Conservation (phyloP, 176 grass and related monocot genomes). For the Leersia perrieri region DNA sequence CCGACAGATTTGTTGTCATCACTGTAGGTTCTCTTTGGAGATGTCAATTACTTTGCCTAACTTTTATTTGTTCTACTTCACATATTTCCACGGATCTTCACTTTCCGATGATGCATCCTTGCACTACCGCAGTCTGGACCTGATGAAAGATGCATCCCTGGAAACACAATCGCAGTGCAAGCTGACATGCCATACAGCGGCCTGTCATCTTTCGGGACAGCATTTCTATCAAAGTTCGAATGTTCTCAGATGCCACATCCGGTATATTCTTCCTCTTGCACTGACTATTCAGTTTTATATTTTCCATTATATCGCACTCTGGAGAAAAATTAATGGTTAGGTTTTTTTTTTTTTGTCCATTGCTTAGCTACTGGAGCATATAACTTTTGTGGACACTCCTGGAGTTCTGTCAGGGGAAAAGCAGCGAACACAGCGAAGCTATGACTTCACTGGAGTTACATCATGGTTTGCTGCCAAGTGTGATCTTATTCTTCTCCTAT, state of each 20-base stretch:
- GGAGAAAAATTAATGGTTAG: not conserved
- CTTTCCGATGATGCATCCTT: not conserved
- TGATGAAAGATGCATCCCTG: slow-evolving; percentile 82
- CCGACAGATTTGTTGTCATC: slow-evolving; percentile 84
- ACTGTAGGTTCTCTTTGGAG: slow-evolving; percentile 45
- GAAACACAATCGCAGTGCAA: slow-evolving; percentile 82
- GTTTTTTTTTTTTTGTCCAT: not conserved
- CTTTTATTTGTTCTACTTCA: not conserved
- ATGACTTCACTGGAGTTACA: slow-evolving; percentile 75
- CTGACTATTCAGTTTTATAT: not conserved
- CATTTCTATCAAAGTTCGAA: slow-evolving; percentile 86
- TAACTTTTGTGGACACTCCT: slow-evolving; percentile 82
- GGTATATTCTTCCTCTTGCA: slow-evolving; percentile 31
- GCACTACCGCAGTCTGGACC: slow-evolving; percentile 57
- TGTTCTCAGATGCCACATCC: slow-evolving; percentile 90
- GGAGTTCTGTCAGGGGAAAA: slow-evolving; percentile 81
- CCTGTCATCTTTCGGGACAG: slow-evolving; percentile 66
- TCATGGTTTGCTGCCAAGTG: slow-evolving; percentile 80
- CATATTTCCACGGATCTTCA: not conserved
- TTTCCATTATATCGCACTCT: not conserved
- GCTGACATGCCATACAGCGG: slow-evolving; percentile 89
- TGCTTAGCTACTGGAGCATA: slow-evolving; percentile 69
- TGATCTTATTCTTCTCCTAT: slow-evolving; percentile 71
- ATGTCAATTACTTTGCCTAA: not conserved
- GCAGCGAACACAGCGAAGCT: slow-evolving; percentile 66